Evolutionary conservation across 306 rosid species (phyloP), one percentile per base, ranked within the genome.

Genomic region (Prunus fruticosa): DNA sequence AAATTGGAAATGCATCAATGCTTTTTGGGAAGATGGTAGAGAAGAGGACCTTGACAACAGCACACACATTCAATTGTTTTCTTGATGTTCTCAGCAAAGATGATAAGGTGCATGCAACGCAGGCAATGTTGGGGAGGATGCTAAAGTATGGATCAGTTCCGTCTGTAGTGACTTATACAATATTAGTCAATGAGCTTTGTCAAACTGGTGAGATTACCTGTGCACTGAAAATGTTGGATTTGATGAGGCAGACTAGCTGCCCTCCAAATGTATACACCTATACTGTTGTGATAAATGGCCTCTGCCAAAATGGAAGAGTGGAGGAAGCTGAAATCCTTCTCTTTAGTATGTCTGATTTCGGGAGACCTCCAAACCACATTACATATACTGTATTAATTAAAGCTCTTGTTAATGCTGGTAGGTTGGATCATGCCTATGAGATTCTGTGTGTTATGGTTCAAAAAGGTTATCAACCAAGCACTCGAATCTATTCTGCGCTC

Each of bases 271-370:
- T 69, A 15, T 69, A 47, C 41, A 69, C 73, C 28, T 69, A 69
- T 23, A 69, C 73, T 14, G 60, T 49, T 23, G 73, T 69, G 58
- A 47, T 69, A 20, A 69, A 49, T 45, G 58, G 58, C 7, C 60
- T 47, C n/a, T 69, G 73, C 60, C 58, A 23, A 28, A 68, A 14
- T 7, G 73, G 73, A 68, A 68, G 73, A 47, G 57, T 68, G 18
- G 73, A 68, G 73, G 73, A 68, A 68, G 73, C 73, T 11, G 73
- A 69, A 49, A 69, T 8, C 22, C 73, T 69, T 69, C 73, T 69
- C 38, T 47, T 49, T 15, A 45, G 58, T 27, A 69, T 69, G 73
- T 27, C 43, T 47, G 38, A 30, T 49, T 69, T 47, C 1, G 60
- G 73, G 13, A 49, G 49, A 25, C 53, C 73, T 22, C 73, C 73